Conservation (phyloP, 305 asterid genomes). For the Fraxinus ornus region DNA sequence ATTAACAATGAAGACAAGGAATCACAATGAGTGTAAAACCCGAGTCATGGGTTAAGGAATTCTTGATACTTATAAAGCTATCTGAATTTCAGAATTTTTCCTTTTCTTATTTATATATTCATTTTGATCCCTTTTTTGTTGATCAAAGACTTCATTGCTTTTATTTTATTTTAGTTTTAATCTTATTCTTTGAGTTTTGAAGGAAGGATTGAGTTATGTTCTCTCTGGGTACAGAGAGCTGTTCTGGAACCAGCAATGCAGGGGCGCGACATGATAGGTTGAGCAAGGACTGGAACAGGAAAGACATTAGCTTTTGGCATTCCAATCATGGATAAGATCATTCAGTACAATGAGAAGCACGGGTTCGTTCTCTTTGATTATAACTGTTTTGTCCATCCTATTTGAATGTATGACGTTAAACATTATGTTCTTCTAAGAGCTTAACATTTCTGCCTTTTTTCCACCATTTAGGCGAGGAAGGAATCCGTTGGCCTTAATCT, state of each 20-base stretch:
- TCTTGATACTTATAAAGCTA: background rate
- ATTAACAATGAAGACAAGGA: background rate
- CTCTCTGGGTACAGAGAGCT: constrained; percentile 55
- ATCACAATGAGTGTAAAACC: background rate
- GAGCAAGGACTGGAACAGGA: constrained; percentile 97
- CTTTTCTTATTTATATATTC: background rate
- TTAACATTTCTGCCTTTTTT: constrained; percentile 15
- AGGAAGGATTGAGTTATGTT: background rate
- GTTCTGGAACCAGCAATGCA: constrained; percentile 95
- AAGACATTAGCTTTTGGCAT: constrained; percentile 96
- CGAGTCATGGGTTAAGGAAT: background rate
- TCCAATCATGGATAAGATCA: constrained; percentile 86
- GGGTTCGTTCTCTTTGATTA: constrained; percentile 50
- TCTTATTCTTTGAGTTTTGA: background rate
- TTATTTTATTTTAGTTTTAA: background rate
- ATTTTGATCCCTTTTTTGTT: background rate
- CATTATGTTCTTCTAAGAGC: constrained; percentile 1
- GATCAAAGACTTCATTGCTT: background rate
- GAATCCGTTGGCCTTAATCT: constrained; percentile 68
- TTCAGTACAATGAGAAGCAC: constrained; percentile 67
- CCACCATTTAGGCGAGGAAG: constrained; percentile 58
- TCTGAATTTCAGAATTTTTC: background rate
- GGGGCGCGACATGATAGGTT: constrained; percentile 93
- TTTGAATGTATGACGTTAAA: background rate
- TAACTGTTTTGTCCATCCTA: background rate